Evolutionary conservation across 148 eudicot genomes (phyloP).

Genomic region (Rhododendron molle): DNA sequence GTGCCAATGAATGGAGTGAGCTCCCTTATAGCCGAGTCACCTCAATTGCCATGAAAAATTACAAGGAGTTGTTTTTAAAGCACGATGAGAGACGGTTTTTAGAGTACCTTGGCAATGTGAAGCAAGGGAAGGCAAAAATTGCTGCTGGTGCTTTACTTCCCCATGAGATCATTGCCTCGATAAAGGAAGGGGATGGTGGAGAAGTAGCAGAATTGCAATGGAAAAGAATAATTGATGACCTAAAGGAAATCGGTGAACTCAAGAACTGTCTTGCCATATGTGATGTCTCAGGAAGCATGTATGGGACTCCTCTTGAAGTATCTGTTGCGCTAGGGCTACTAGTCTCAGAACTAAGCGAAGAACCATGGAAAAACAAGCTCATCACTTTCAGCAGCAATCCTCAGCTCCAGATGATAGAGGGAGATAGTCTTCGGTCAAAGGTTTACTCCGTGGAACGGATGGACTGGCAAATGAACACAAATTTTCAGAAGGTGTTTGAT

Average conservation of each 20-base stretch:
- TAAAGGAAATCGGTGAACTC: neutral
- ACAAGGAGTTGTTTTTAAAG: neutral
- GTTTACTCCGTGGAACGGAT: slow-evolving; percentile 4
- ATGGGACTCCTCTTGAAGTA: slow-evolving; percentile 1
- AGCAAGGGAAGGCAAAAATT: neutral
- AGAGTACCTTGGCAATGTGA: neutral
- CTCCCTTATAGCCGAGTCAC: neutral
- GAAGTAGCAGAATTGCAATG: slow-evolving; percentile 4
- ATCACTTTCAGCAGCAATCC: slow-evolving; percentile 24
- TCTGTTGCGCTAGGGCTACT: slow-evolving; percentile 14
- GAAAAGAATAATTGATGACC: neutral
- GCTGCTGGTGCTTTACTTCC: slow-evolving; percentile 9
- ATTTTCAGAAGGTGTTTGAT: slow-evolving; percentile 46
- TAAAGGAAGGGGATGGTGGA: neutral
- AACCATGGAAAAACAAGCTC: slow-evolving; percentile 34
- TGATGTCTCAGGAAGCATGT: slow-evolving; percentile 17
- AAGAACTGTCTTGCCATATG: slow-evolving; percentile 8
- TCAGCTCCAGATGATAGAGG: slow-evolving; percentile 23
- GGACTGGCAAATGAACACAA: slow-evolving; percentile 17
- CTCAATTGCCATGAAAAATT: slow-evolving; percentile 9
- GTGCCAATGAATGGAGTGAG: neutral
- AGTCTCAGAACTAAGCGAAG: slow-evolving; percentile 29
- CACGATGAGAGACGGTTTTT: neutral
- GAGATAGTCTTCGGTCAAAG: slow-evolving; percentile 16
- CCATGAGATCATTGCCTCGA: neutral